Base-by-base conservation (phyloP, 139 green algal species). In the Chlamydomonas sphaeroides region DNA sequence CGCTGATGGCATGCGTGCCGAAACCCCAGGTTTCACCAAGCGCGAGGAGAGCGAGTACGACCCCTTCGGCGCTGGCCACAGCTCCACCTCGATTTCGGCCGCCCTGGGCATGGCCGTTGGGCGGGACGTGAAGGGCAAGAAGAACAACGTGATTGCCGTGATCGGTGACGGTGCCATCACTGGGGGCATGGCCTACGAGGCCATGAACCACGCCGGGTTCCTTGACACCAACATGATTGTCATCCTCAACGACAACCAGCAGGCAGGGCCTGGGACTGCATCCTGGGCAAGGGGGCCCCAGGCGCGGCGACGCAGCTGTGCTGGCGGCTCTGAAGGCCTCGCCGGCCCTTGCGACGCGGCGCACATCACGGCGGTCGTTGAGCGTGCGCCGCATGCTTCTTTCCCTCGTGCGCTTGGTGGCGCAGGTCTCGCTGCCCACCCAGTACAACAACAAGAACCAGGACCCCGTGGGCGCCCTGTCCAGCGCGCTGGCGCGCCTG, bases 161-260 rank as follows among this genome's bases (percentile, higher is more conserved):
- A 99, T 99, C 83, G 97, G 97, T 15, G 97, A 99, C 75, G 97
- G 97, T 5, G 96, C 97, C n/a, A 99, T 99, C 86, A 99, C 97
- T 1, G 97, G 96, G 18, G 97, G 97, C 68, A 99, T 99, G 96
- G 96, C 97, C 1, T 99, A 99, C 45, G 97, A 99, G 91, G 97
- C 97, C 38, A 99, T 99, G 96, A 99, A 99, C 93, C 97, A 99
- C 83, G 97, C 97, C 25, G 97, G 97, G 39, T 99, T 98, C 90
- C 87, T 99, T 79, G 97, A 99, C 91, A 98, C 93, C 74, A 99
- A 99, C 89, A 99, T 99, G 97, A 98, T 99, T 84, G 95, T 99
- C 73, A 96, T 99, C 49, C 91, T 99, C 32, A 99, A 99, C 82
- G 97, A 99, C 90, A 99, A 99, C 92, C 96, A 99, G 90, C 97